A percentile compares a stretch with the other conserved stretches of the same genome.
Evolutionary conservation across 305 asterid species (phyloP).

Genomic region (Salvia sclarea): DNA sequence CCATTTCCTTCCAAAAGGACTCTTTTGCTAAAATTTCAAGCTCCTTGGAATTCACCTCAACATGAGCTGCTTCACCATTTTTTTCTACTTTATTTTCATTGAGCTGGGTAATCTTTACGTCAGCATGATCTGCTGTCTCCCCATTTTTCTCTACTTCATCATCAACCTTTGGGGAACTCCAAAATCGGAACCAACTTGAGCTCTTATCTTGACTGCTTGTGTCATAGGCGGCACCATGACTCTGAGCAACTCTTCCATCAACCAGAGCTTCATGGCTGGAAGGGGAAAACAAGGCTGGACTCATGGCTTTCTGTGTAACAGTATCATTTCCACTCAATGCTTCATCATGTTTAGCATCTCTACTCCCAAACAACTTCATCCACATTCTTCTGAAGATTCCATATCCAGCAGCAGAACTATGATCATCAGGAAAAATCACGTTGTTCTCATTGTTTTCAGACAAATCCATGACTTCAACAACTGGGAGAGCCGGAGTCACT

Average conservation of each 20-base stretch:
- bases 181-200: slow-evolving; percentile 44
- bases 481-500: slow-evolving; percentile 38
- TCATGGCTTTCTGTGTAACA: slow-evolving; percentile 30
- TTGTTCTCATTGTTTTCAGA: slow-evolving; percentile 37
- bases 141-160: slow-evolving; percentile 33
- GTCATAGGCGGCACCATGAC: slow-evolving; percentile 29
- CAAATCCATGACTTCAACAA: slow-evolving; percentile 34
- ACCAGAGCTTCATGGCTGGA: slow-evolving; percentile 40
- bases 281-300: slow-evolving; percentile 46
- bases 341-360: slow-evolving; percentile 27
- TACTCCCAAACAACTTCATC: slow-evolving; percentile 58
- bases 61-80: slow-evolving; percentile 17
- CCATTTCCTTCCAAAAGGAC: slow-evolving; percentile 72
- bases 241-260: slow-evolving; percentile 29
- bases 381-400: slow-evolving; percentile 53
- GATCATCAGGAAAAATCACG: slow-evolving; percentile 28
- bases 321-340: slow-evolving; percentile 30
- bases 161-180: slow-evolving; percentile 40
- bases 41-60: slow-evolving; percentile 30
- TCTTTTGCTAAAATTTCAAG: slow-evolving; percentile 48
- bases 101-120: slow-evolving; percentile 28
- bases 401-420: slow-evolving; percentile 38
- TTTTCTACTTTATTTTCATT: slow-evolving; percentile 19
- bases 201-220: slow-evolving; percentile 31
- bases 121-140: slow-evolving; percentile 29